Percentiles rank a stretch among this genome's conserved stretches.
phyloP scores from a whole-genome alignment of 169 alveolate species.

The Pseudocohnilembus persalinus region DNA sequence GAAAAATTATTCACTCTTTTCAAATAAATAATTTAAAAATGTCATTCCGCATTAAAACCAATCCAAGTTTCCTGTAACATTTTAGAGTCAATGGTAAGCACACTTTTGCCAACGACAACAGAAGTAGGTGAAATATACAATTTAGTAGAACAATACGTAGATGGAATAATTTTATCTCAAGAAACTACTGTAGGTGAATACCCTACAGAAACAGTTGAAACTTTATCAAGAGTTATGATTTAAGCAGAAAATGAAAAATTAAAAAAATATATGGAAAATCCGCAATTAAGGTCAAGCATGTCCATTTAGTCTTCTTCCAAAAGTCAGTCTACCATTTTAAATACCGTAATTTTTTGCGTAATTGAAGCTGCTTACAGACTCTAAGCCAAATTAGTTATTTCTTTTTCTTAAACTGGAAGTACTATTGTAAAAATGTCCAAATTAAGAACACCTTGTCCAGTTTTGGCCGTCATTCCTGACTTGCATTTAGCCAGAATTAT shows the following conservation, averaged over 20 bases:
- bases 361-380: conserved; percentile 40
- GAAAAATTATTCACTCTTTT: conserved; percentile 29
- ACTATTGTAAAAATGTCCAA: conserved; percentile 38
- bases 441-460: conserved; percentile 33
- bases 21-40: conserved; percentile 27
- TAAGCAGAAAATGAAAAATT: conserved; percentile 31
- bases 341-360: conserved; percentile 19
- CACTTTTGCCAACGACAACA: conserved; percentile 31
- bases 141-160: conserved; percentile 31
- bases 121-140: conserved; percentile 48
- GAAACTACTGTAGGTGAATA: conserved; percentile 43
- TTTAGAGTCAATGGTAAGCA: conserved; percentile 41
- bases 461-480: conserved; percentile 24
- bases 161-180: conserved; percentile 37
- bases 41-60: conserved; percentile 29
- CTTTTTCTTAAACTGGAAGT: conserved; percentile 18
- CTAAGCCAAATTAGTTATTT: conserved; percentile 23
- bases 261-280: conserved; percentile 11
- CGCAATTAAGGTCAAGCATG: not conserved
- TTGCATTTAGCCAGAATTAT: conserved; percentile 30
- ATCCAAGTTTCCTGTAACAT: conserved; percentile 40
- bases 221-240: conserved; percentile 28
- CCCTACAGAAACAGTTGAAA: conserved; percentile 34
- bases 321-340: conserved; percentile 6
- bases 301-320: not conserved